These are phyloP conservation scores for Pseudogymnoascus sp. DNA, from an alignment of 2,329 filamentous ascomycete species.

Conservation along the genomic window DNA sequence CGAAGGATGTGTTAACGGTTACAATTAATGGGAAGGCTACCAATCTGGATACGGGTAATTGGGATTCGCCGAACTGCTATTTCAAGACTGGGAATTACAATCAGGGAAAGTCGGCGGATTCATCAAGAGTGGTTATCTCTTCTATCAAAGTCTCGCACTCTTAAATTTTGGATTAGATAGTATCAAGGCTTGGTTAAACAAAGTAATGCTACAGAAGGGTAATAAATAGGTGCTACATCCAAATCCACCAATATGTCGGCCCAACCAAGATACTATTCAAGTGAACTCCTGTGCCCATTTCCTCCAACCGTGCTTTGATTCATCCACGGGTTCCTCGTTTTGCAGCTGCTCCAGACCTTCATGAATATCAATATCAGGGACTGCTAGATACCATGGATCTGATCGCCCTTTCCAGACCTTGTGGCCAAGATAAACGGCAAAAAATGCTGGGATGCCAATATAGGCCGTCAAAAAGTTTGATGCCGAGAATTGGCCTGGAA, in stretches of 20 bases:
- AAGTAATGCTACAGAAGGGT: no score
- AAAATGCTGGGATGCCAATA: constrained; percentile 54
- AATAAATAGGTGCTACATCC: no score
- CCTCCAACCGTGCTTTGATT: no score
- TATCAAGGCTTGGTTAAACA: no score
- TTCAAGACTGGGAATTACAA: constrained; percentile 9
- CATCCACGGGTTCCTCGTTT: no score
- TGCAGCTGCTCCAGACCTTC: no score
- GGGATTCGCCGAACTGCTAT: constrained; percentile 4
- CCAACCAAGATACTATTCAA: no score
- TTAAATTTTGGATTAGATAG: background rate
- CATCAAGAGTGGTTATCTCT: background rate
- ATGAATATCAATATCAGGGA: constrained; percentile 44
- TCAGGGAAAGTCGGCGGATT: constrained; percentile 10
- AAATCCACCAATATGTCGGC: no score
- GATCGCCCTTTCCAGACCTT: constrained; percentile 37
- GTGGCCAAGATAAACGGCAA: constrained; percentile 53
- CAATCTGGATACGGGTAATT: constrained; percentile 11
- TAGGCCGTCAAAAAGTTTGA: constrained; percentile 58
- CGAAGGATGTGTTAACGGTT: constrained; percentile 21
- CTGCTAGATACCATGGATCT: constrained; percentile 35
- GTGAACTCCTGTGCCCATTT: no score
- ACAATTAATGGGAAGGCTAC: constrained; percentile 16
- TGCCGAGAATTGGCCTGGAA: constrained; percentile 54
- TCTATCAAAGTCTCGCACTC: constrained; percentile 7